Evolutionary conservation across 768 basidiomycete species (phyloP).

Genomic region (Macrolepiota dolichaula): DNA sequence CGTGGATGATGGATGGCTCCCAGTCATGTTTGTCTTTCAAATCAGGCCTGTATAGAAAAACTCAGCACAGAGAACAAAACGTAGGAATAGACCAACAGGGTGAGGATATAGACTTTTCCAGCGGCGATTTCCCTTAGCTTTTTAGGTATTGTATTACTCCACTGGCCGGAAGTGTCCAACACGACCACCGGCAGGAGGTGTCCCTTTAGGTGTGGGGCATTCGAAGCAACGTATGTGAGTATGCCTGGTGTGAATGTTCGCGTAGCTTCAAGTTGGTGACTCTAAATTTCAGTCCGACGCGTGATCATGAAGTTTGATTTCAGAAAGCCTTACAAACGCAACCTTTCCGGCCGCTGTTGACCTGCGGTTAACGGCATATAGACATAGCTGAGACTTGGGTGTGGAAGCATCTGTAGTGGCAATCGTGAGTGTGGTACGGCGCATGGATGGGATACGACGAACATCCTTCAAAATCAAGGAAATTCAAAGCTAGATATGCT

Average conservation of each 20-base stretch:
- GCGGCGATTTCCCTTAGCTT: conserved; percentile 35
- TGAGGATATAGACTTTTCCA: conserved; percentile 49
- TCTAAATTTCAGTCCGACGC: conserved; percentile 21
- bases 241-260: conserved; percentile 44
- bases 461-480: conserved; percentile 65
- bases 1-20: conserved; percentile 44
- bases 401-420: conserved; percentile 27
- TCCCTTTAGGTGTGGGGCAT: conserved; percentile 21
- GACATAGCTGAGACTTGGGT: conserved; percentile 34
- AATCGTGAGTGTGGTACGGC: background rate
- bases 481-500: conserved; percentile 49
- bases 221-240: conserved; percentile 39
- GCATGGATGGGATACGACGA: conserved; percentile 17
- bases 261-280: conserved; percentile 25
- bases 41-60: conserved; percentile 39
- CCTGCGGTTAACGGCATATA: conserved; percentile 6
- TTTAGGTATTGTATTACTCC: conserved; percentile 22
- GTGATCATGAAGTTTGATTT: background rate
- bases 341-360: background rate
- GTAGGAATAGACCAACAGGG: conserved; percentile 39
- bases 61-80: background rate
- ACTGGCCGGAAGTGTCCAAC: conserved; percentile 42
- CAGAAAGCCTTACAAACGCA: background rate
- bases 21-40: conserved; percentile 49
- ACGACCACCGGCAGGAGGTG: conserved; percentile 26